Base-by-base conservation (phyloP, 768 basidiomycete genomes). In the Pseudohyphozyma bogoriensis region DNA sequence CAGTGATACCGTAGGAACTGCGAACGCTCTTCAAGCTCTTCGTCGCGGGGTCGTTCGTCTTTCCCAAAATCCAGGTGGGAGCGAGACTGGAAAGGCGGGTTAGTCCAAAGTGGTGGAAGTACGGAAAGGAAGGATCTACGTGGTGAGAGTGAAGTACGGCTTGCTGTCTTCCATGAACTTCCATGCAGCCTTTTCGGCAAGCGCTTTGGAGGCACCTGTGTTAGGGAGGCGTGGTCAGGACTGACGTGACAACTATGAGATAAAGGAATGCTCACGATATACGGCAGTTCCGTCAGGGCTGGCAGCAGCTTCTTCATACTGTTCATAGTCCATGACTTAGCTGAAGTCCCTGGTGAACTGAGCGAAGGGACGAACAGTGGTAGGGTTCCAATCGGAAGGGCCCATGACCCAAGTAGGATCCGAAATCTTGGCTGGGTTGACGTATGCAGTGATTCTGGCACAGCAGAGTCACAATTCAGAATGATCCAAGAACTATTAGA, bases 121-220 rank as follows among this genome's bases (percentile, higher is more conserved):
- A 0, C 29, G 62, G 22, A 10, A 29, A 29, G n/a, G 50, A 1
- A 11, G 6, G 7, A 36, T 36, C 6, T 4, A 47, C 51, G 59
- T 67, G 16, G 63, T 46, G 12, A 67, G 31, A 18, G 47, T 13
- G 39, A 67, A 67, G 2, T 18, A 11, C 4, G 63, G 59, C 47
- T 60, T 59, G 20, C 56, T 32, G 46, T 53, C 45, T 49, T 59
- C 58, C 7, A 65, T 29, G 32, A 64, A 67, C 4, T 62, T 32
- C 66, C 66, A 67, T 22, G 66, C 66, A 4, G 56, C 57, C 58
- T 59, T 51, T 29, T 67, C 66, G 2, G 66, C 56, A 10, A 56
- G 31, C 7, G 24, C 36, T 56, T 67, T 64, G 51, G 22, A n/a
- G 29, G 58, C 58, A 5, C 45, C 46, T 26, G 36, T 8, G 3